Evolutionary conservation across 1,284 basidiomycete genomes (phyloP), one percentile per base, ranked within the genome.

Genomic region (Fomitopsis schrenkii): DNA sequence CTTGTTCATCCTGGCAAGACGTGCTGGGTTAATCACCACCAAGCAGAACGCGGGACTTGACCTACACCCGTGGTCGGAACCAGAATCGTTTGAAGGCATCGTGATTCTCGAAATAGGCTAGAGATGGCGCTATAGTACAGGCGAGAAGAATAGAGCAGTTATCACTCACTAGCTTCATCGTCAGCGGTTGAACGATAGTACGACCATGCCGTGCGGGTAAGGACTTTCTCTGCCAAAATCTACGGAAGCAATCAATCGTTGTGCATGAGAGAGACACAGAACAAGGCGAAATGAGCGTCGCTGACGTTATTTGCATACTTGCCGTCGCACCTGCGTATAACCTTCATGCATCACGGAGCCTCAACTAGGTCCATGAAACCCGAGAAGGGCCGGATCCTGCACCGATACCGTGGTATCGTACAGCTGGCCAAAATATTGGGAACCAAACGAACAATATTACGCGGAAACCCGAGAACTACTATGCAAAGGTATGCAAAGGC

Each of bases 111-210:
- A 70, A 68, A 58, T 76, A 75, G 12, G 78, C 79, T 78, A 59
- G 14, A 6, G 5, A 46, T 6, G 26, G 26, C 8, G 10, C 3
- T 15, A 48, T 10, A 5, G 15, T 2, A 48, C 12, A 4, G 22
- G 15, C 12, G 26, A 30, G 15, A 9, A 22, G 26, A 7, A 12
- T 12, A 14, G 9, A 60, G 6, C 3, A 3, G 14, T 17, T 0
- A 12, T 3, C 52, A 72, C 74, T 65, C 63, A 77, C 77, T 75
- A 41, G 72, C 74, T 65, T 82, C 80, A 55, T 79, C 75, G 68
- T 83, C 82, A 19, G 79, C 79, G 28, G 72, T 80, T 54, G 75
- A 75, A 30, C 77, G 75, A 66, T 84, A 84, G 70, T 84, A 84
- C 15, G 76, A 78, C 81, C 82, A 84, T 8, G 79, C 82, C 3